phyloP scores from a whole-genome alignment of 768 basidiomycete genomes.

The Kwoniella sp. region DNA sequence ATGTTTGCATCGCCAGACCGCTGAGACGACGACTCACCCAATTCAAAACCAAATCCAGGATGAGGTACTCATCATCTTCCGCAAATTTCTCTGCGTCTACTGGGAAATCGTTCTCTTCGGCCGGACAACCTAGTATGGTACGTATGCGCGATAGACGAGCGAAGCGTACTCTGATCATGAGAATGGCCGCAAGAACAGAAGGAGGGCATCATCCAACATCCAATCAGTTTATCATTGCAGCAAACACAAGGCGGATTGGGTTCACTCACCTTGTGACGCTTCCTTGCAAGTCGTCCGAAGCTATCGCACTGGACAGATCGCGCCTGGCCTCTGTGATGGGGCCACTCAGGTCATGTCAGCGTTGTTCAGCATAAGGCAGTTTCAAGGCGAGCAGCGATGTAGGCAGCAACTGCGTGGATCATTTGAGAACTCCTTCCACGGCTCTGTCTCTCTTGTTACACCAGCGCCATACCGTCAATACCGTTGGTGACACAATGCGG shows the following conservation, averaged over 20 bases:
- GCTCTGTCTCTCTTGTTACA: too few relatives aligned
- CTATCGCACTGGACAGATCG: constrained; percentile 50
- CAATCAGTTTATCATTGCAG: background rate
- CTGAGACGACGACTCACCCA: constrained; percentile 40
- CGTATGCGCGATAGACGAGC: constrained; percentile 53
- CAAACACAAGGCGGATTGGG: background rate
- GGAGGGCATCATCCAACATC: background rate
- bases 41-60: constrained; percentile 54
- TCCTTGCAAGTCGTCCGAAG: constrained; percentile 52
- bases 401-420: background rate
- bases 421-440: too few relatives aligned
- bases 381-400: too few relatives aligned
- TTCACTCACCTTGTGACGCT: constrained; percentile 54
- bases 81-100: constrained; percentile 44
- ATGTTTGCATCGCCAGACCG: too few relatives aligned
- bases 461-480: too few relatives aligned
- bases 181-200: background rate
- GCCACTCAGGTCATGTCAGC: background rate
- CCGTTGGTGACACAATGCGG: too few relatives aligned
- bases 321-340: constrained; percentile 42
- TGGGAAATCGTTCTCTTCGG: constrained; percentile 47
- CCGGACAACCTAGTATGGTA: constrained; percentile 49
- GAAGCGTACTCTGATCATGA: constrained; percentile 48
- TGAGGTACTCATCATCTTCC: constrained; percentile 54
- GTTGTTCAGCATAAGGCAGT: too few relatives aligned